Base-by-base conservation (phyloP, 176 grass and related monocot species). In the Olyra latifolia region DNA sequence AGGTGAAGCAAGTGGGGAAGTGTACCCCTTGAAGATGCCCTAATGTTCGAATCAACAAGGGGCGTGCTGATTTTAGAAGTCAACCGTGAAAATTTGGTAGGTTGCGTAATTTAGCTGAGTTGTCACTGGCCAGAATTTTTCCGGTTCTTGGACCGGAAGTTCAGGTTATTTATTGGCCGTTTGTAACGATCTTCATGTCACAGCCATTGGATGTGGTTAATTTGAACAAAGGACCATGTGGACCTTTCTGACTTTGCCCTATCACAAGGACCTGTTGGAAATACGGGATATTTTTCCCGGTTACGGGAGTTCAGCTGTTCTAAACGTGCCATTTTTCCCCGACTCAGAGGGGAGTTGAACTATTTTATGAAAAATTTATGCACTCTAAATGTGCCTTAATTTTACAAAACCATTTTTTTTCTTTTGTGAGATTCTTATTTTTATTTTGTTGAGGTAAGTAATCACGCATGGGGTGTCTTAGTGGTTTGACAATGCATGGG, bases 11-110 rank as follows among this genome's bases (percentile, higher is more conserved):
- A n/a, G n/a, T n/a, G n/a, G n/a, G n/a, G n/a, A n/a, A n/a, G n/a
- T n/a, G n/a, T n/a, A n/a, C n/a, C n/a, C n/a, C n/a, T n/a, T n/a
- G n/a, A n/a, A n/a, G n/a, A n/a, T n/a, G n/a, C n/a, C n/a, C n/a
- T n/a, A n/a, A n/a, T n/a, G n/a, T 89, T 80, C 56, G 55, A 55
- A 62, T 68, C 40, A 60, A 25, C 24, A 47, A 53, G 9, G 43
- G 9, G 42, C 13, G 53, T 75, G 62, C 15, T 81, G 41, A 17
- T 69, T 59, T 82, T 76, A n/a, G 29, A 62, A 54, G 2, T 55
- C 10, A 35, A 70, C 6, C 25, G 56, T 10, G 20, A 57, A 80
- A 48, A 44, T 55, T 65, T 57, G 40, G 12, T 64, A 20, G 22
- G 5, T 12, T 60, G 44, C 35, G 28, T 45, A 71, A 70, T 46